phyloP scores from a whole-genome alignment of 208 protist species.

The Porcisia deanei region DNA sequence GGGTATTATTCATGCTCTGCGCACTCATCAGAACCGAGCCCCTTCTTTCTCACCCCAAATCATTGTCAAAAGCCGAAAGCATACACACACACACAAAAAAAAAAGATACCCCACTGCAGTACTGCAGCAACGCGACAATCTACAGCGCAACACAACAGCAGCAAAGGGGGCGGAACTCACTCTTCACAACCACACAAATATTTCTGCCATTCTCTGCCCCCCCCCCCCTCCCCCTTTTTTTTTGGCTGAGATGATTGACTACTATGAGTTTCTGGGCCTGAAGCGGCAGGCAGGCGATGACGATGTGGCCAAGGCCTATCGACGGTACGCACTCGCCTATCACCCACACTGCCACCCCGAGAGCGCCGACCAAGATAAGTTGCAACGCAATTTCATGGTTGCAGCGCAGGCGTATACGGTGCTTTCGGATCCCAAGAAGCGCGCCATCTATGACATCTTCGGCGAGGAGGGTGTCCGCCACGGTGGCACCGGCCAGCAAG shows the following conservation, averaged over 20 bases:
- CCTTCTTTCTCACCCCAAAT: not conserved
- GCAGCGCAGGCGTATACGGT: conserved; percentile 91
- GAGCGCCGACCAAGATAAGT: conserved; percentile 49
- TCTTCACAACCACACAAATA: not conserved
- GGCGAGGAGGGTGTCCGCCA: conserved; percentile 91
- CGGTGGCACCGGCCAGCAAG: conserved; percentile 80
- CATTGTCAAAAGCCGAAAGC: not conserved
- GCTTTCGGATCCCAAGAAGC: conserved; percentile 82
- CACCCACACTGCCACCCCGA: conserved; percentile 87
- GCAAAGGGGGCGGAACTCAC: not conserved
- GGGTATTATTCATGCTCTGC: too few species aligned
- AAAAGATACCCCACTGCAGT: not conserved
- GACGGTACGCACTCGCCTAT: conserved; percentile 85
- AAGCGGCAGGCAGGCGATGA: conserved; percentile 80
- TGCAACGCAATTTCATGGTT: conserved; percentile 78
- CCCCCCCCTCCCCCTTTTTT: too few species aligned
- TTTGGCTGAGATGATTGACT: conserved; percentile 58
- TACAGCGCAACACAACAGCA: too few species aligned
- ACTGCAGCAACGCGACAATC: too few species aligned
- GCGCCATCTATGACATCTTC: conserved; percentile 91
- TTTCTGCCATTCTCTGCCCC: not conserved
- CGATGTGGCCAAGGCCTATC: conserved; percentile 88
- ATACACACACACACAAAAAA: not conserved
- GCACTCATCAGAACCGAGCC: too few species aligned
- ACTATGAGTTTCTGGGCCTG: conserved; percentile 88